These are phyloP conservation scores for Tolypocladium ovalisporum DNA, from an alignment of 2,329 filamentous ascomycete genomes.

Conservation along the genomic window DNA sequence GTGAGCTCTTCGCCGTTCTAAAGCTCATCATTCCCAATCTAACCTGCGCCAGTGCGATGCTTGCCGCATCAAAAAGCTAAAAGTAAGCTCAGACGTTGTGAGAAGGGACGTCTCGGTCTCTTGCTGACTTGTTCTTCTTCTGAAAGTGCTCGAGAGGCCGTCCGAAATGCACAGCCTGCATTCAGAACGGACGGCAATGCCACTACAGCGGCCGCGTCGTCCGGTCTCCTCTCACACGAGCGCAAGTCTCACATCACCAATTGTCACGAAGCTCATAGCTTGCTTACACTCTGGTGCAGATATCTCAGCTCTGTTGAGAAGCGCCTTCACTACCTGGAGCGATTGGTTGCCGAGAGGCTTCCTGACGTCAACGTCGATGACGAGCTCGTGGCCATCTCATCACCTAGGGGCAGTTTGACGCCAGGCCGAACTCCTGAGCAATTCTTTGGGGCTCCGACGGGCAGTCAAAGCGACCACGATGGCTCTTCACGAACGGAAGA, in stretches of 20 bases:
- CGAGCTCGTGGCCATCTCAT: neutral
- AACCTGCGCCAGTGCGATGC: conserved; percentile 3
- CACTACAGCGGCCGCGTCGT: conserved; percentile 14
- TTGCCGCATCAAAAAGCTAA: conserved; percentile 7
- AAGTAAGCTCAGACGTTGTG: neutral
- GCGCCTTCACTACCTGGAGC: conserved; percentile 1
- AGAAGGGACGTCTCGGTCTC: neutral
- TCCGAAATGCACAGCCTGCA: conserved; percentile 12
- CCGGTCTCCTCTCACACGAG: conserved; percentile 15
- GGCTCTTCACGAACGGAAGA: neutral
- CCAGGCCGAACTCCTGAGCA: neutral
- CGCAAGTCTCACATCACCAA: conserved; percentile 2
- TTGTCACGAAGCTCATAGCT: too few species aligned
- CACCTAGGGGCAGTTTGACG: neutral
- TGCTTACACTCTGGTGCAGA: conserved; percentile 3
- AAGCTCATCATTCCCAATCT: neutral
- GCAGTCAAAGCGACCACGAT: neutral
- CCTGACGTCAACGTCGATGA: conserved; percentile 2
- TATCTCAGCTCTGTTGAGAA: conserved; percentile 9
- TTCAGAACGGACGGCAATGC: conserved; percentile 11
- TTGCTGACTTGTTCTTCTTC: neutral
- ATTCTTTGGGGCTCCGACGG: neutral
- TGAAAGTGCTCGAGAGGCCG: conserved; percentile 13
- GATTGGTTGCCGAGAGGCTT: conserved; percentile 1
- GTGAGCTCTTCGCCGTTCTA: neutral